Percentiles rank a stretch among this genome's conserved stretches.
Evolutionary conservation across 2,329 filamentous ascomycete species (phyloP).

Genomic region (Pseudocercospora crystallina): DNA sequence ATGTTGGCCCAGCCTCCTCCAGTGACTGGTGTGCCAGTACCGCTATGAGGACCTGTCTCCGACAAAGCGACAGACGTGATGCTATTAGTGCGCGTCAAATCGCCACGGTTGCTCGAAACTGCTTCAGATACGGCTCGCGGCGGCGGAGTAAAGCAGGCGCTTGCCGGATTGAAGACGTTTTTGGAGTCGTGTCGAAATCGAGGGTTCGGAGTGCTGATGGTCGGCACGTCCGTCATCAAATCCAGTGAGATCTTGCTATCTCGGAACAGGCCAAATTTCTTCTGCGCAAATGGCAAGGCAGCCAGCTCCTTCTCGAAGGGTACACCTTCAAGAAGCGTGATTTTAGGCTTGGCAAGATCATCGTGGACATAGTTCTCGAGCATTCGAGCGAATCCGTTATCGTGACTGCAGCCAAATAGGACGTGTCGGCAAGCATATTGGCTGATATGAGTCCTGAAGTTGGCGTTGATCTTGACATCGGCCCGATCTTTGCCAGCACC

Average conservation of each 20-base stretch:
- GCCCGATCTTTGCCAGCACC: slow-evolving; percentile 59
- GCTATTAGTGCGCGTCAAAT: slow-evolving; percentile 21
- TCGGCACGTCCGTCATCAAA: slow-evolving; percentile 23
- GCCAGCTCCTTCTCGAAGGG: slow-evolving; percentile 56
- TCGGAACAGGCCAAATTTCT: slow-evolving; percentile 56
- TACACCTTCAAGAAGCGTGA: slow-evolving; percentile 58
- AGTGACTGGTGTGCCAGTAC: background rate
- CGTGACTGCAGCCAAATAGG: slow-evolving; percentile 59
- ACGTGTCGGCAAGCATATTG: slow-evolving; percentile 62
- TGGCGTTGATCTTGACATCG: slow-evolving; percentile 59
- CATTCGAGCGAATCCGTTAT: slow-evolving; percentile 54
- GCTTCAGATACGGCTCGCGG: slow-evolving; percentile 15
- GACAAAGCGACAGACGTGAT: slow-evolving; percentile 22
- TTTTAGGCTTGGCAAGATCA: slow-evolving; percentile 44
- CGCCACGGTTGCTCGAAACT: slow-evolving; percentile 12
- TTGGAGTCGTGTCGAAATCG: slow-evolving; percentile 31
- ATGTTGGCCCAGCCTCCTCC: slow-evolving; percentile 23
- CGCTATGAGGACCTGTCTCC: slow-evolving; percentile 11
- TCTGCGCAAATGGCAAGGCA: slow-evolving; percentile 52
- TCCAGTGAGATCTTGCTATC: slow-evolving; percentile 47
- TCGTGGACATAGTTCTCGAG: slow-evolving; percentile 53
- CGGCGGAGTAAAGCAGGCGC: slow-evolving; percentile 29
- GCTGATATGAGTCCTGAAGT: slow-evolving; percentile 55
- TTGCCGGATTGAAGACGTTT: slow-evolving; percentile 31
- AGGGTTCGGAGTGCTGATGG: background rate